Evolutionary conservation across 2,329 filamentous ascomycete genomes (phyloP), one percentile per base, ranked within the genome.

Genomic region (Colletotrichum sp.): DNA sequence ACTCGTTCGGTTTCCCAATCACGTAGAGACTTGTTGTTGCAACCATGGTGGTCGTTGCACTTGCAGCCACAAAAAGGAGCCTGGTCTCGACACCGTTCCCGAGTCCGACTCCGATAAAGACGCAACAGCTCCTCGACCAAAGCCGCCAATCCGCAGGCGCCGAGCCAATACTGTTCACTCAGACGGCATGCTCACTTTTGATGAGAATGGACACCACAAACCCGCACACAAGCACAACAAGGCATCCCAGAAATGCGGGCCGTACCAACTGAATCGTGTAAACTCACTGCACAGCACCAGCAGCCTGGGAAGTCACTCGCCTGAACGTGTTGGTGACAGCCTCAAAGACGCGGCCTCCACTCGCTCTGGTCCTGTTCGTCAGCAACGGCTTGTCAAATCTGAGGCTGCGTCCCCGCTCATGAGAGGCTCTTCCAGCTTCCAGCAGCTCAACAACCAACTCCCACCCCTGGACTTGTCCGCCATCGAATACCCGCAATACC

Each of bases 31-130:
- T 79, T 94, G 93, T 84, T 93, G 92, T 85, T 94, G 92, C 84
- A 93, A 93, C 83, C 92, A 94, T 80, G 93, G 92, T 78, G 91
- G 89, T 62, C 90, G 90, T 79, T 94, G 93, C 86, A 90, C 91
- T 71, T 94, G 93, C 83, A 88, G 88, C 72, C 84, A 90, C 81
- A 93, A 93, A 85, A 93, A 92, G 83, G 92, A 93, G 80, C 85
- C 86, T 63, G 80, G 79, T 78, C 88, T 93, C 75, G 91, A 93
- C 80, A 90, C 92, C 3, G 92, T 93, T 18, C 91, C 90, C 70
- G 92, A 94, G 83, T 91, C 91, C 77, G 90, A 92, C 81, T 90
- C 91, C 76, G 89, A 93, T 78, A 84, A 86, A 76, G 87, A 89
- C 71, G 80, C 83, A 63, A 81, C 81, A 34, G 55, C 72, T 55